These are phyloP conservation scores for Xylaria grammica DNA, from an alignment of 495 filamentous ascomycete genomes.

Conservation along the genomic window DNA sequence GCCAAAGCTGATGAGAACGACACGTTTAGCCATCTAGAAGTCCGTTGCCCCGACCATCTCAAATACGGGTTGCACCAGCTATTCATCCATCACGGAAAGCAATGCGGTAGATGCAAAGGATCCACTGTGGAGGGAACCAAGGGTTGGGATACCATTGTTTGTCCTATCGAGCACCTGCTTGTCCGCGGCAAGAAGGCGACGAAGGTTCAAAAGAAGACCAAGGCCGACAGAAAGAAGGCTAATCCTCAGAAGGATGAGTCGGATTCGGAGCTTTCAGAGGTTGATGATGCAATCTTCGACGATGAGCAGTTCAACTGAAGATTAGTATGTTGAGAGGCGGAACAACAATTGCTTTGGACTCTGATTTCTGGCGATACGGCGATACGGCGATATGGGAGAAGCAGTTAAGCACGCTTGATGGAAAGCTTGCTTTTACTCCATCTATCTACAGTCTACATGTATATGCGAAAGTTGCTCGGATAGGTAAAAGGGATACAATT, in stretches of 20 bases:
- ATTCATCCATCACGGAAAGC: conserved; percentile 84
- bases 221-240: not conserved
- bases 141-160: conserved; percentile 48
- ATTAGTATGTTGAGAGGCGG: not conserved
- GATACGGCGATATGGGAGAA: too few relatives aligned
- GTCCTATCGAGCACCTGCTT: conserved; percentile 57
- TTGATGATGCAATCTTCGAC: conserved; percentile 4
- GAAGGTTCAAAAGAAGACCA: conserved; percentile 24
- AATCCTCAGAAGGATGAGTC: conserved; percentile 1
- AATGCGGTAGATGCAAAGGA: conserved; percentile 78
- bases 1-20: conserved; percentile 67
- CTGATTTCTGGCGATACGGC: not conserved
- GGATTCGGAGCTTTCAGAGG: conserved; percentile 9
- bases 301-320: not conserved
- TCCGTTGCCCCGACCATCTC: conserved; percentile 77
- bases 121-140: conserved; percentile 49
- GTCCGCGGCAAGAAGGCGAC: conserved; percentile 36
- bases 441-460: not conserved
- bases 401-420: not conserved
- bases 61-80: conserved; percentile 91
- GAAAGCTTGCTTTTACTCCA: conserved; percentile 2
- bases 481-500: not conserved
- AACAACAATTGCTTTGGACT: not conserved
- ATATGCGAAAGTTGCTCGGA: too few relatives aligned
- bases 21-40: conserved; percentile 81